A percentile compares a stretch with the other conserved stretches of the same genome.
Evolutionary conservation across 1,284 basidiomycete genomes (phyloP).

Genomic region (Leccinum pachyderme): DNA sequence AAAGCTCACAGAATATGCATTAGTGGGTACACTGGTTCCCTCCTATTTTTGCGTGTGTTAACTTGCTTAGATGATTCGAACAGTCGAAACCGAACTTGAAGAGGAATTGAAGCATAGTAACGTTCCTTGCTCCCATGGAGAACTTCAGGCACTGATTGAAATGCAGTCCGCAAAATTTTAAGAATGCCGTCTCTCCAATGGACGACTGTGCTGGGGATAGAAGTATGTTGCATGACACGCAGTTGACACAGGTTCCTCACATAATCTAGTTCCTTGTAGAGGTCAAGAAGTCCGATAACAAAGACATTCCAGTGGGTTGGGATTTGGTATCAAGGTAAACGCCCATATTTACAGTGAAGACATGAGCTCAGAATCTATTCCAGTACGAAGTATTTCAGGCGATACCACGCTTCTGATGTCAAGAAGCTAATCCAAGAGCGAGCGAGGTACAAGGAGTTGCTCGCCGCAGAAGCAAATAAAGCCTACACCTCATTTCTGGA

Average conservation of each 20-base stretch:
- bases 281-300: slow-evolving; percentile 70
- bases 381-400: slow-evolving; percentile 73
- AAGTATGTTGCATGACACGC: slow-evolving; percentile 46
- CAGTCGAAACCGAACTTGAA: slow-evolving; percentile 69
- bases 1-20: slow-evolving; percentile 49
- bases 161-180: slow-evolving; percentile 68
- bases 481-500: slow-evolving; percentile 71
- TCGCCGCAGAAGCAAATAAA: slow-evolving; percentile 63
- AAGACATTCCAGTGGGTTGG: slow-evolving; percentile 80
- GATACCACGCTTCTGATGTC: slow-evolving; percentile 83
- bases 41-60: neutral
- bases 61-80: slow-evolving; percentile 49
- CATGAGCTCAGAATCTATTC: slow-evolving; percentile 11
- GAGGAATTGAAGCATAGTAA: slow-evolving; percentile 74
- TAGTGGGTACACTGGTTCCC: slow-evolving; percentile 31
- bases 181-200: slow-evolving; percentile 79
- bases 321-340: slow-evolving; percentile 69
- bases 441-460: slow-evolving; percentile 75
- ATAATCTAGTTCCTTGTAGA: slow-evolving; percentile 69
- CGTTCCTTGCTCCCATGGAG: slow-evolving; percentile 5
- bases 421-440: slow-evolving; percentile 68
- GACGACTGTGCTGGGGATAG: slow-evolving; percentile 63
- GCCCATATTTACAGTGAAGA: neutral
- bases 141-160: slow-evolving; percentile 8
- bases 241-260: neutral